A percentile compares a stretch with the other conserved stretches of the same genome.
Evolutionary conservation across 2,329 filamentous ascomycete genomes (phyloP).

Genomic region (Plectosphaerella cucumerina): DNA sequence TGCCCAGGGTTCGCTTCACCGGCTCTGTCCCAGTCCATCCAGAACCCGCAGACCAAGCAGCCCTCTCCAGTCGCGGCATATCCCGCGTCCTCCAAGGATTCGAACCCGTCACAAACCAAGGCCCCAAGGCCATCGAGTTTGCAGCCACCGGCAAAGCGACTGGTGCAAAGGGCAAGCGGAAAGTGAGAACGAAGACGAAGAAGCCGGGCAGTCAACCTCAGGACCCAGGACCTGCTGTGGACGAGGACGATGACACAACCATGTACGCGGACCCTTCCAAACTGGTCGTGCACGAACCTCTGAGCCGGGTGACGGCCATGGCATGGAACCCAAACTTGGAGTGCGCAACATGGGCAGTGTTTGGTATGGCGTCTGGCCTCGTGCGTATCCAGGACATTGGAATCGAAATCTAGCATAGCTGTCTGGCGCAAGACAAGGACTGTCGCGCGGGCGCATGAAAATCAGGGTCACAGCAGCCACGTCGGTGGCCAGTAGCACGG

Average conservation of each 20-base stretch:
- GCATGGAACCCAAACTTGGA: conserved; percentile 65
- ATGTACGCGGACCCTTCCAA: conserved; percentile 32
- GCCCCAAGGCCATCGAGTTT: conserved; percentile 26
- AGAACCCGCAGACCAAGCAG: neutral
- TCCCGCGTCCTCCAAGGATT: conserved; percentile 50
- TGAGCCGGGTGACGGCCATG: conserved; percentile 57
- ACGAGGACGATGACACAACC: conserved; percentile 13
- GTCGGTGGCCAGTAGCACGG: too few species aligned
- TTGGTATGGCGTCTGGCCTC: conserved; percentile 62
- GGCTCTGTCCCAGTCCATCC: neutral
- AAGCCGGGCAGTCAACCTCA: conserved; percentile 17
- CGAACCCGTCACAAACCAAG: conserved; percentile 43
- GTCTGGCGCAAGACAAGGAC: too few species aligned
- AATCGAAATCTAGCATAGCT: conserved; percentile 17
- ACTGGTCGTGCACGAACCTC: conserved; percentile 55
- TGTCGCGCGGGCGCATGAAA: too few species aligned
- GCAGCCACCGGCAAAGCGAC: conserved; percentile 21
- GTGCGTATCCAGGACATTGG: conserved; percentile 64
- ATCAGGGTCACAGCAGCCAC: too few species aligned
- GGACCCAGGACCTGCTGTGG: conserved; percentile 8
- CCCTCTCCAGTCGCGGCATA: conserved; percentile 31
- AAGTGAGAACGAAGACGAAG: conserved; percentile 32
- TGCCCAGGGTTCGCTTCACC: conserved; percentile 25
- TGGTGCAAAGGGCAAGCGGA: conserved; percentile 29
- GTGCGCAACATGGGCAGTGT: conserved; percentile 65